Evolutionary conservation across 495 filamentous ascomycete genomes (phyloP).

Genomic region (Chaetomium fimeti): DNA sequence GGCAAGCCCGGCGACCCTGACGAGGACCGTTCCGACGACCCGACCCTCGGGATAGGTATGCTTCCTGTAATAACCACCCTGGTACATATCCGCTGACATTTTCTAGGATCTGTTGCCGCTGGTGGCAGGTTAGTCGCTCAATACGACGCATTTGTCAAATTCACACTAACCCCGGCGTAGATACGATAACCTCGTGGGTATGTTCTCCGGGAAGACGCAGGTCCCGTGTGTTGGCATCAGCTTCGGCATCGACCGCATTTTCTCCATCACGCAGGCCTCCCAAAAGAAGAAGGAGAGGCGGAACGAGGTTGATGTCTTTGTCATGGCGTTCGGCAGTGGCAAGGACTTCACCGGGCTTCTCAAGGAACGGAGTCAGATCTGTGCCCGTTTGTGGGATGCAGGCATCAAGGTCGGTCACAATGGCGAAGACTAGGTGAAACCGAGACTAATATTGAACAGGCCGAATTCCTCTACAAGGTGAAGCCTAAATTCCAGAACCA

Average conservation of each 20-base stretch:
- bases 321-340: slow-evolving; percentile 89
- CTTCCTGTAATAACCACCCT: slow-evolving; percentile 57
- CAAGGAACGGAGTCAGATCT: slow-evolving; percentile 75
- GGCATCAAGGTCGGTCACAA: slow-evolving; percentile 62
- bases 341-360: slow-evolving; percentile 81
- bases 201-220: slow-evolving; percentile 80
- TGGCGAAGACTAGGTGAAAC: not conserved
- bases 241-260: slow-evolving; percentile 94
- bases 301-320: slow-evolving; percentile 79
- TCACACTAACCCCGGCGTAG: slow-evolving; percentile 74
- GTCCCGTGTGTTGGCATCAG: slow-evolving; percentile 93
- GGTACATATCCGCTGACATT: slow-evolving; percentile 56
- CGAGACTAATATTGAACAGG: slow-evolving; percentile 32
- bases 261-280: slow-evolving; percentile 81
- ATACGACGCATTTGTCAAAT: not conserved
- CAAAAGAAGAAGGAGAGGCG: slow-evolving; percentile 58
- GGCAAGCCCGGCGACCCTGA: slow-evolving; percentile 58
- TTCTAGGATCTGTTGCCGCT: slow-evolving; percentile 81
- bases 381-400: slow-evolving; percentile 70
- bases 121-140: slow-evolving; percentile 56
- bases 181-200: slow-evolving; percentile 90
- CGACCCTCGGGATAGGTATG: slow-evolving; percentile 71
- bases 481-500: slow-evolving; percentile 77
- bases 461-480: slow-evolving; percentile 76
- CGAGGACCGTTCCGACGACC: slow-evolving; percentile 80